A percentile compares a stretch with the other conserved stretches of the same genome.
These are phyloP conservation scores for Exophiala viscosa DNA, from an alignment of 2,329 filamentous ascomycete species.

Conservation along the genomic window DNA sequence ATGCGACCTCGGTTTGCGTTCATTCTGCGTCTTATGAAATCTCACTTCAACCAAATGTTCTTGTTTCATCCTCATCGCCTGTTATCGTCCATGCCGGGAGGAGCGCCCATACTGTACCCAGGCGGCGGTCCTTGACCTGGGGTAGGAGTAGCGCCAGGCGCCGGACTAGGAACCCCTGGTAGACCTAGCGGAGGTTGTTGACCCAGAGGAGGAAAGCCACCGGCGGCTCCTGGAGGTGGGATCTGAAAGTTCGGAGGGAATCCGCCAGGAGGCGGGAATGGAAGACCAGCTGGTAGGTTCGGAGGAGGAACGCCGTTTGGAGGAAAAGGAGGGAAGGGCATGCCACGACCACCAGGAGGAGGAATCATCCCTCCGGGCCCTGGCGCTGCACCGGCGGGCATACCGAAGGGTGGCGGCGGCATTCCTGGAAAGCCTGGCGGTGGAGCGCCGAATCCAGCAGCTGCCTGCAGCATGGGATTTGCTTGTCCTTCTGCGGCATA, in stretches of 20 bases:
- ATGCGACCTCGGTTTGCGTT: neutral
- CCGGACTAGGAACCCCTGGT: constrained; percentile 30
- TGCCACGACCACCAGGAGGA: constrained; percentile 55
- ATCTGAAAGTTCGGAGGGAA: constrained; percentile 54
- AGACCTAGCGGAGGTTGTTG: constrained; percentile 25
- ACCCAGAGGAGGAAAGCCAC: constrained; percentile 34
- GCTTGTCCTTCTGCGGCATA: constrained; percentile 92
- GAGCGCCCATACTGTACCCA: constrained; percentile 17
- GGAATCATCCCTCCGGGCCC: constrained; percentile 41
- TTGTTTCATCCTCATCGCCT: constrained; percentile 14
- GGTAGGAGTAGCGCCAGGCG: constrained; percentile 25
- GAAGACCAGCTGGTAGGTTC: constrained; percentile 39
- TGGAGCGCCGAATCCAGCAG: constrained; percentile 47
- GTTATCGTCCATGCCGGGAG: constrained; percentile 23
- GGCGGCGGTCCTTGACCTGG: constrained; percentile 28
- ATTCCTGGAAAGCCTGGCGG: constrained; percentile 59
- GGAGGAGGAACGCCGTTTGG: constrained; percentile 44
- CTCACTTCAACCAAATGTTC: neutral
- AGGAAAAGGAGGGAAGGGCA: constrained; percentile 49
- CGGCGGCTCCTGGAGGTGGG: constrained; percentile 35
- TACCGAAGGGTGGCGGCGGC: constrained; percentile 55
- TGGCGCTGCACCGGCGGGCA: constrained; percentile 41
- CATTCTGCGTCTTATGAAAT: neutral
- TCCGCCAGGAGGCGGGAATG: constrained; percentile 45
- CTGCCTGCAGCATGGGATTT: constrained; percentile 72